phyloP scores from a whole-genome alignment of 2,329 filamentous ascomycete genomes.

The Seiridium cupressi region DNA sequence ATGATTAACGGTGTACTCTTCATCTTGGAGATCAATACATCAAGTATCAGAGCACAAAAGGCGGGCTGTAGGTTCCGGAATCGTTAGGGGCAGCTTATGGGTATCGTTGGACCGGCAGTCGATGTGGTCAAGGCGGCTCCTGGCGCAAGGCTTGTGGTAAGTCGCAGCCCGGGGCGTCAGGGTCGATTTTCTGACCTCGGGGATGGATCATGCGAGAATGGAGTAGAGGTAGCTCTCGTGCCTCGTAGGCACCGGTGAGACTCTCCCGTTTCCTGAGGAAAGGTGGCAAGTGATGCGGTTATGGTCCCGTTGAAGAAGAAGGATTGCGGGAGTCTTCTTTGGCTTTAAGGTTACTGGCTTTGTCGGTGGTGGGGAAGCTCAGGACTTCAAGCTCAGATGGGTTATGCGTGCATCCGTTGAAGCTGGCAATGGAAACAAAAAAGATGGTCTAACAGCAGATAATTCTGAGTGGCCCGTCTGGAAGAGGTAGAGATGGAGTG shows the following conservation, averaged over 20 bases:
- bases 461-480: too few species aligned
- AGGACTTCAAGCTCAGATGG: background rate
- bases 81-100: background rate
- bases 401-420: background rate
- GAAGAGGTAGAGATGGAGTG: background rate
- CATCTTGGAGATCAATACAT: conserved; percentile 56
- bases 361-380: background rate
- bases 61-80: background rate
- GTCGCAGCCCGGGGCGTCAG: background rate
- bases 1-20: conserved; percentile 95
- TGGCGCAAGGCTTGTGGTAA: background rate
- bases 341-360: background rate
- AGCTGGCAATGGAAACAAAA: too few species aligned
- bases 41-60: conserved; percentile 3
- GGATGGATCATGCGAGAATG: background rate
- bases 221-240: too few species aligned
- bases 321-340: background rate
- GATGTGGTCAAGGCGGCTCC: background rate
- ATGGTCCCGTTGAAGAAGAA: too few species aligned
- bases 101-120: background rate
- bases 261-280: too few species aligned
- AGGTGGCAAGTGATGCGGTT: too few species aligned
- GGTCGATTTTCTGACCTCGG: background rate
- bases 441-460: too few species aligned
- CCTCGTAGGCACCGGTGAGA: too few species aligned